Percentiles rank a stretch among this genome's conserved stretches.
These are phyloP conservation scores for Neolentinus lepideus DNA, from an alignment of 1,284 basidiomycete genomes.

Conservation along the genomic window DNA sequence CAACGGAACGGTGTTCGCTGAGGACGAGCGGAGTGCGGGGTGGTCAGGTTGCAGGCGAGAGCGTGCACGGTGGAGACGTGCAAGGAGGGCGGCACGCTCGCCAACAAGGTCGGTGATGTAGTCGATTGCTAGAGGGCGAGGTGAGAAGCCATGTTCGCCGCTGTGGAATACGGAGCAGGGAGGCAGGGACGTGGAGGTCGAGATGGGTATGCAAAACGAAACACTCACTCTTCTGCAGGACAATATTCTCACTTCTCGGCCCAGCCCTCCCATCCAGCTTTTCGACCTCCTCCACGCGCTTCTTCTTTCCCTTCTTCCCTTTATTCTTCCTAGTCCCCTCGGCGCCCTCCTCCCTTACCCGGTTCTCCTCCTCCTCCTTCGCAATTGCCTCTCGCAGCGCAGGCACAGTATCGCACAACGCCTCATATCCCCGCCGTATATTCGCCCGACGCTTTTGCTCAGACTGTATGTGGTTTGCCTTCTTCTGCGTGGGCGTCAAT, in stretches of 20 bases:
- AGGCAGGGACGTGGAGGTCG: slow-evolving; percentile 2
- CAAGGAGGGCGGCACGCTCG: slow-evolving; percentile 46
- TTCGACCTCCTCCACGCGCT: slow-evolving; percentile 36
- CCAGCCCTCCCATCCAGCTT: slow-evolving; percentile 75
- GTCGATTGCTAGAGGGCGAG: slow-evolving; percentile 62
- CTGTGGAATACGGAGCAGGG: slow-evolving; percentile 3
- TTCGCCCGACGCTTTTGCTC: slow-evolving; percentile 90
- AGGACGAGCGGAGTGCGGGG: slow-evolving; percentile 35
- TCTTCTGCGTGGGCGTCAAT: slow-evolving; percentile 67
- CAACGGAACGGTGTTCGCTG: slow-evolving; percentile 29
- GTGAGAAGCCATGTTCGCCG: slow-evolving; percentile 9
- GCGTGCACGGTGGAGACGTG: slow-evolving; percentile 55
- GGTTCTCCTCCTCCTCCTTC: slow-evolving; percentile 43
- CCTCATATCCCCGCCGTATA: slow-evolving; percentile 82
- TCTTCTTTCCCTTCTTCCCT: slow-evolving; percentile 23
- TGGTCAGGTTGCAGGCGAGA: slow-evolving; percentile 46
- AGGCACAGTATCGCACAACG: slow-evolving; percentile 77
- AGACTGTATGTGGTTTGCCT: slow-evolving; percentile 88
- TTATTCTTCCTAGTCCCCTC: slow-evolving; percentile 1
- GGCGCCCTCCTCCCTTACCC: slow-evolving; percentile 13
- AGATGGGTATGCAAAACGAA: not conserved
- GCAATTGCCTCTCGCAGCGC: slow-evolving; percentile 69
- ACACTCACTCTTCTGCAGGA: slow-evolving; percentile 72
- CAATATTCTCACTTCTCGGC: slow-evolving; percentile 80
- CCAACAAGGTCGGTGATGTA: slow-evolving; percentile 61